A percentile compares a stretch with the other conserved stretches of the same genome.
Evolutionary conservation across 371 early-diverging fungal species (phyloP).

Genomic region (Smittium mucronatum): DNA sequence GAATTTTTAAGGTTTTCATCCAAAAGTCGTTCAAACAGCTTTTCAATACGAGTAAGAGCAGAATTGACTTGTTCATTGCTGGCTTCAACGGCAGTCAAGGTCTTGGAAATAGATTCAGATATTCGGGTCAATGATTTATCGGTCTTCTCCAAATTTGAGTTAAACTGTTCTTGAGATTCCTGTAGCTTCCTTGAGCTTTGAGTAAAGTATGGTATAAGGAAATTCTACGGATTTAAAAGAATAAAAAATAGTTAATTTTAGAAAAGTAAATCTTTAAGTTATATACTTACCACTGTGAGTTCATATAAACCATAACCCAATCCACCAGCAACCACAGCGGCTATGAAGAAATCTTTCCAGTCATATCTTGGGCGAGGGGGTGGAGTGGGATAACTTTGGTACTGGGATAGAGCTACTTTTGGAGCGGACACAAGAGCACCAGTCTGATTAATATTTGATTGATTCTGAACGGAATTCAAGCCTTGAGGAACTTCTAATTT

Average conservation of each 20-base stretch:
- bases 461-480: constrained; percentile 8
- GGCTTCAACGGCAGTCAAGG: constrained; percentile 45
- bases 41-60: constrained; percentile 50
- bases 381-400: constrained; percentile 35
- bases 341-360: constrained; percentile 90
- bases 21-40: constrained; percentile 45
- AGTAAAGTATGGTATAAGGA: background rate
- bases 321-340: constrained; percentile 73
- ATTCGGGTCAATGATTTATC: constrained; percentile 57
- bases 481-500: constrained; percentile 14
- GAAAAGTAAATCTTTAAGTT: too few species aligned
- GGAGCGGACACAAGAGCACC: constrained; percentile 9
- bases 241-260: background rate
- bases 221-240: constrained; percentile 41
- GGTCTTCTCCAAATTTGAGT: constrained; percentile 47
- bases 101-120: constrained; percentile 39
- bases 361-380: constrained; percentile 58
- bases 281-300: constrained; percentile 41
- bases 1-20: constrained; percentile 47
- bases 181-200: constrained; percentile 32
- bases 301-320: constrained; percentile 71
- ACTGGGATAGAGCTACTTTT: background rate
- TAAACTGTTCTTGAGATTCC: constrained; percentile 49
- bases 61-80: constrained; percentile 61
- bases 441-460: constrained; percentile 21